phyloP scores from a whole-genome alignment of 179 eudicot genomes.

The Drosera spatulata region DNA sequence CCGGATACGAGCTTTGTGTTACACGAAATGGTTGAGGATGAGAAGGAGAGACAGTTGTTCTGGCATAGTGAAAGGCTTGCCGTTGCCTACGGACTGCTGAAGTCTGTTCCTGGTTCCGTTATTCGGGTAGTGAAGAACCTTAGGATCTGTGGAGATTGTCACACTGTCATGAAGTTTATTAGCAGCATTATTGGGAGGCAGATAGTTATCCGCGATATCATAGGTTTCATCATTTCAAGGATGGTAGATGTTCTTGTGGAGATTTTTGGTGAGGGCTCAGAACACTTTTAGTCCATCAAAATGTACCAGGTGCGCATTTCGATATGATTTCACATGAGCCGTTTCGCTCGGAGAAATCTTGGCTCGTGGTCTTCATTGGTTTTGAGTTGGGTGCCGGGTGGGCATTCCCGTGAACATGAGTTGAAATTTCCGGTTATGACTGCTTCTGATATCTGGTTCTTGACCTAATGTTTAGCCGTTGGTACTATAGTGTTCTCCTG shows the following conservation, averaged over 20 bases:
- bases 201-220: conserved; percentile 69
- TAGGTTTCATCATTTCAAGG: conserved; percentile 78
- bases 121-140: conserved; percentile 71
- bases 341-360: too few relatives aligned
- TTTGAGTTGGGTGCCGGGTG: too few relatives aligned
- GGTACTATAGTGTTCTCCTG: too few relatives aligned
- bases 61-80: conserved; percentile 88
- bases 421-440: too few relatives aligned
- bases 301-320: too few relatives aligned
- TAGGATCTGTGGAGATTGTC: conserved; percentile 78
- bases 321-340: too few relatives aligned
- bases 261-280: conserved; percentile 58
- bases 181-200: conserved; percentile 40
- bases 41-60: conserved; percentile 64
- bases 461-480: too few relatives aligned
- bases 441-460: too few relatives aligned
- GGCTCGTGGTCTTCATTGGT: too few relatives aligned
- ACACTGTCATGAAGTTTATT: conserved; percentile 52
- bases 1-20: conserved; percentile 61
- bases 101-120: conserved; percentile 45
- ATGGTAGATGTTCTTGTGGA: conserved; percentile 63
- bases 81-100: conserved; percentile 79
- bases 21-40: conserved; percentile 63
- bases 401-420: too few relatives aligned
- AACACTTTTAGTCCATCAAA: too few relatives aligned